These are phyloP conservation scores for Kondoa subrosea DNA, from an alignment of 768 basidiomycete species.

Conservation along the genomic window DNA sequence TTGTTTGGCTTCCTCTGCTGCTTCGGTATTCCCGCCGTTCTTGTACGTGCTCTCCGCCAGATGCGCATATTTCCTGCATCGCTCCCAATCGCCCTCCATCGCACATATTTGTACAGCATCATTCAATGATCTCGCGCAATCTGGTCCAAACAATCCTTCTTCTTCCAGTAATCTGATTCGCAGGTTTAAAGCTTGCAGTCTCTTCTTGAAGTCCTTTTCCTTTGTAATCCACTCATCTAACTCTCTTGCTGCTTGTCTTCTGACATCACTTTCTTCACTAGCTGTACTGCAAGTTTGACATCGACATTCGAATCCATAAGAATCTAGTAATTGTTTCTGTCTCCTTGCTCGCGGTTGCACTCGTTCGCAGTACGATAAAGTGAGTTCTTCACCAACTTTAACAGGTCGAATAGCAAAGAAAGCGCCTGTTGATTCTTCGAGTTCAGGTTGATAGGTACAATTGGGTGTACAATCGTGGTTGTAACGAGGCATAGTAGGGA, in stretches of 20 bases:
- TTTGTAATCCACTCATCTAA: neutral
- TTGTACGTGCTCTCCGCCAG: conserved; percentile 6
- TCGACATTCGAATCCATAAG: neutral
- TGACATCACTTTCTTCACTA: neutral
- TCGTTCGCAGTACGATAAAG: neutral
- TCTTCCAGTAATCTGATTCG: neutral
- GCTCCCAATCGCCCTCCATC: neutral
- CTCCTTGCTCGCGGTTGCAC: neutral
- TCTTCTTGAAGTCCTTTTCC: neutral
- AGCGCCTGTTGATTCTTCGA: neutral
- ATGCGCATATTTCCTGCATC: neutral
- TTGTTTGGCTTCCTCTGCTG: neutral
- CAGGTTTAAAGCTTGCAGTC: neutral
- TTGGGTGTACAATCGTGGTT: conserved; percentile 4
- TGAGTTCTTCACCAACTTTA: neutral
- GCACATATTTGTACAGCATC: conserved; percentile 3
- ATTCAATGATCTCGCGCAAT: neutral
- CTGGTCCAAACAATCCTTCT: conserved; percentile 1
- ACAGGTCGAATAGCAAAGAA: conserved; percentile 1
- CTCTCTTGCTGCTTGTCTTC: neutral
- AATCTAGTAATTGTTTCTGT: neutral
- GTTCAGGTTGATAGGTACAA: neutral
- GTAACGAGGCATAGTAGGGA: conserved; percentile 1
- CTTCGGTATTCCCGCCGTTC: neutral
- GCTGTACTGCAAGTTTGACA: neutral